phyloP scores from a whole-genome alignment of 2,329 filamentous ascomycete species.

The Fusarium phyllophilum region DNA sequence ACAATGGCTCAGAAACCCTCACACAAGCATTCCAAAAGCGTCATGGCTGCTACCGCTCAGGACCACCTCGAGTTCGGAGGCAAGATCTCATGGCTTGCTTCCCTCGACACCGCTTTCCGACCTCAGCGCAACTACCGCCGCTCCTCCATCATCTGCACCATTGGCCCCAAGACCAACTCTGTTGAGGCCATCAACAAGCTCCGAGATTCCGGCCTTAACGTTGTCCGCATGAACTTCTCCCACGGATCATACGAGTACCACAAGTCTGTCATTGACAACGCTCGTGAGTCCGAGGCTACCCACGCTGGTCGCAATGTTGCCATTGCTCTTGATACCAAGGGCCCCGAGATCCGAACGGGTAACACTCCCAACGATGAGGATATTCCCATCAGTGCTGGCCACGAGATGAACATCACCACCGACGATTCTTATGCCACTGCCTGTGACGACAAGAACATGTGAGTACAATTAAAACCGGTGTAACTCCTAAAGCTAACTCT shows the following conservation, averaged over 20 bases:
- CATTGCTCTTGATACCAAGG: constrained; percentile 86
- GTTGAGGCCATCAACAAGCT: constrained; percentile 96
- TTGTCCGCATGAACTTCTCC: constrained; percentile 99
- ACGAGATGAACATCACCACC: constrained; percentile 94
- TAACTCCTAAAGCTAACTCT: constrained; percentile 2
- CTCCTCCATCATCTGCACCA: constrained; percentile 98
- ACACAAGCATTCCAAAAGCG: constrained; percentile 51
- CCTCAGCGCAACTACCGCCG: constrained; percentile 92
- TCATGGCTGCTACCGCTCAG: constrained; percentile 74
- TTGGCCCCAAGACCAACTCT: constrained; percentile 99
- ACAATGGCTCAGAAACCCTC: constrained; percentile 48
- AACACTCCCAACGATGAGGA: constrained; percentile 87
- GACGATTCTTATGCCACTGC: constrained; percentile 89
- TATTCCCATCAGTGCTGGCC: constrained; percentile 84
- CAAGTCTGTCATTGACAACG: constrained; percentile 97
- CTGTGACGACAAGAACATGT: constrained; percentile 95
- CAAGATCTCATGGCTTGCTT: constrained; percentile 72
- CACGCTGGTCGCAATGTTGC: constrained; percentile 88
- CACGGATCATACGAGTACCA: constrained; percentile 87
- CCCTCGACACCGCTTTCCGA: constrained; percentile 87
- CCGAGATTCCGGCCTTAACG: constrained; percentile 90
- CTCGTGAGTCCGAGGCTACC: constrained; percentile 82
- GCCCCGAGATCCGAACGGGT: constrained; percentile 70
- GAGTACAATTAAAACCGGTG: constrained; percentile 50
- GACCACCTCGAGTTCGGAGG: constrained; percentile 85